A percentile compares a stretch with the other conserved stretches of the same genome.
Evolutionary conservation across 176 grass and related monocot genomes (phyloP).

Genomic region (Bonia amplexicaulis): DNA sequence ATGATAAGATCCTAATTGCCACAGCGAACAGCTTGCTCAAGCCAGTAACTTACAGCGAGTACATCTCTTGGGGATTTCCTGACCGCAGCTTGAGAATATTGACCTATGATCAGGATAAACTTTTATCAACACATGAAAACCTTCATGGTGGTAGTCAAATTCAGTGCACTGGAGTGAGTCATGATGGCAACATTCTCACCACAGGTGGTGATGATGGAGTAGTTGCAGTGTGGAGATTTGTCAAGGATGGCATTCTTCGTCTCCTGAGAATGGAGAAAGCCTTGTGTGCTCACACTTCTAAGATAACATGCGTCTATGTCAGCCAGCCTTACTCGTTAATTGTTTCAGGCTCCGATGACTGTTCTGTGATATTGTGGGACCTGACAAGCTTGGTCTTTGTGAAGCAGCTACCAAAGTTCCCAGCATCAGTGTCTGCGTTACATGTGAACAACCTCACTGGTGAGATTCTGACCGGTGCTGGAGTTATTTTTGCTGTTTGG

Average conservation of each 20-base stretch:
- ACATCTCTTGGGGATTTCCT: slow-evolving; percentile 95
- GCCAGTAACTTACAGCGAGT: slow-evolving; percentile 75
- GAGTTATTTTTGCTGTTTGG: slow-evolving; percentile 91
- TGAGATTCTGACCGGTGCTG: slow-evolving; percentile 83
- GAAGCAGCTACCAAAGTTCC: slow-evolving; percentile 90
- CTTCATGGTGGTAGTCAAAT: slow-evolving; percentile 95
- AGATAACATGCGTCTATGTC: slow-evolving; percentile 89
- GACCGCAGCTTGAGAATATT: slow-evolving; percentile 90
- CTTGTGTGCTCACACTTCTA: slow-evolving; percentile 81
- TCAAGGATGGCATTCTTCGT: slow-evolving; percentile 68
- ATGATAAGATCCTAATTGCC: slow-evolving; percentile 77
- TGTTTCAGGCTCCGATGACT: slow-evolving; percentile 91
- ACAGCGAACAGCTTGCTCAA: slow-evolving; percentile 76
- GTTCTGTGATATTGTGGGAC: slow-evolving; percentile 93
- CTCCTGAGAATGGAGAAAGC: slow-evolving; percentile 67
- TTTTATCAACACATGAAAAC: slow-evolving; percentile 91
- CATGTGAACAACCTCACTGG: slow-evolving; percentile 93
- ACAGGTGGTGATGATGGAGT: slow-evolving; percentile 90
- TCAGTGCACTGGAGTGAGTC: slow-evolving; percentile 90
- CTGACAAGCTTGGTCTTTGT: slow-evolving; percentile 85
- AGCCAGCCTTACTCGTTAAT: slow-evolving; percentile 94
- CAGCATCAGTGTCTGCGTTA: slow-evolving; percentile 72
- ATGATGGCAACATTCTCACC: slow-evolving; percentile 82
- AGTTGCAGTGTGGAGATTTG: slow-evolving; percentile 88
- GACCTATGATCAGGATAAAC: slow-evolving; percentile 91